phyloP scores from a whole-genome alignment of 2,329 filamentous ascomycete species.

The Microdochium bolleyi region DNA sequence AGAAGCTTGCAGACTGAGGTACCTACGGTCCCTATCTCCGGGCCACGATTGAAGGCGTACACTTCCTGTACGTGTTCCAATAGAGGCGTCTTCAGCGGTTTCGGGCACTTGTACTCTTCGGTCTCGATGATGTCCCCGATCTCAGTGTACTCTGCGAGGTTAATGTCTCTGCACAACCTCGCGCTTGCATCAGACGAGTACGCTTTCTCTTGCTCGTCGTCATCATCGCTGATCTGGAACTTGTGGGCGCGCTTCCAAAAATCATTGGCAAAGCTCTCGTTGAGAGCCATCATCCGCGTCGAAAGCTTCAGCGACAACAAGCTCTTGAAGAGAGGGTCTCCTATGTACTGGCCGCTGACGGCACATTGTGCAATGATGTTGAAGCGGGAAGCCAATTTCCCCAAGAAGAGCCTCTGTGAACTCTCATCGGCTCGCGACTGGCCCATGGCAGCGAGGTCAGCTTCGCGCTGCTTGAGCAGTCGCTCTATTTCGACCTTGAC shows the following conservation, averaged over 20 bases:
- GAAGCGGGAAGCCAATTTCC: constrained; percentile 19
- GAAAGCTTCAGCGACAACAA: constrained; percentile 22
- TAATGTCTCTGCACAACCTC: constrained; percentile 1
- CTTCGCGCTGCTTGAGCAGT: constrained; percentile 5
- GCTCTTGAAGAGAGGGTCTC: constrained; percentile 18
- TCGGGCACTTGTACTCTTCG: constrained; percentile 11
- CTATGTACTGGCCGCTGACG: constrained; percentile 25
- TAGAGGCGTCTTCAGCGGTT: constrained; percentile 19
- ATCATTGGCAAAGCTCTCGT: constrained; percentile 22
- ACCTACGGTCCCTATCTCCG: constrained; percentile 45
- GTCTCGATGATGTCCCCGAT: constrained; percentile 13
- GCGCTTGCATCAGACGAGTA: neutral
- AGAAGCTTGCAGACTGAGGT: too few species aligned
- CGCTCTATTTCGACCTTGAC: constrained; percentile 21
- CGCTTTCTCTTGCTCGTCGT: constrained; percentile 5
- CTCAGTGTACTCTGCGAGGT: constrained; percentile 2
- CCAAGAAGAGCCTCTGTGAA: constrained; percentile 26
- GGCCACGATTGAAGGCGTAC: constrained; percentile 35
- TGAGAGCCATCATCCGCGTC: constrained; percentile 26
- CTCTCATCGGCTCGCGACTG: constrained; percentile 14
- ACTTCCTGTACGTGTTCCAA: constrained; percentile 27
- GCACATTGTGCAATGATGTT: constrained; percentile 16
- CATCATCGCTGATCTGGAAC: constrained; percentile 2
- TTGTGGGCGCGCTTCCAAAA: constrained; percentile 16
- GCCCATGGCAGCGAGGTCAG: constrained; percentile 19